Conservation (phyloP, 331 rosid genomes). For the Spiraea crenata region DNA sequence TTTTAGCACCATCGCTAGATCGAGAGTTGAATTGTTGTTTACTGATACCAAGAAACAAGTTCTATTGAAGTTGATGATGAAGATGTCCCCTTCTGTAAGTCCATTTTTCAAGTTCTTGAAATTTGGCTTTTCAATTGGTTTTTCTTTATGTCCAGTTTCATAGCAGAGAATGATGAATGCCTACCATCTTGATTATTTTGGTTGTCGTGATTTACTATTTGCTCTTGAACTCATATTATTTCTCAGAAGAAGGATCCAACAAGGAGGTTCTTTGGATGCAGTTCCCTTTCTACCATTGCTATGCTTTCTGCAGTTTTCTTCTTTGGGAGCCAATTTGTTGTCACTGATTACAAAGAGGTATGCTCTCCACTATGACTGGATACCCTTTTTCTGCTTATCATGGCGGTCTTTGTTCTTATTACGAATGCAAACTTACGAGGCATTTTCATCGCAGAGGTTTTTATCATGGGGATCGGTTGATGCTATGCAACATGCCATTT, state of each 20-base stretch:
- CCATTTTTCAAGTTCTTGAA: background rate
- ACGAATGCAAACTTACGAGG: too few species aligned
- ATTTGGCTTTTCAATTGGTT: conserved; percentile 1
- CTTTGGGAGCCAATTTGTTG: conserved; percentile 24
- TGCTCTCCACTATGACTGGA: background rate
- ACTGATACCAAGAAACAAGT: background rate
- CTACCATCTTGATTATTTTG: background rate
- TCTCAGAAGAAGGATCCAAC: conserved; percentile 12
- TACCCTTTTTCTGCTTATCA: background rate
- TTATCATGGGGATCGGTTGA: conserved; percentile 18
- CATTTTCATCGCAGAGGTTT: conserved; percentile 18
- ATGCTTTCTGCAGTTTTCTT: conserved; percentile 31
- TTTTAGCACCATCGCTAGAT: background rate
- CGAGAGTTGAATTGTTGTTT: background rate
- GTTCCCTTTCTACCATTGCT: conserved; percentile 15
- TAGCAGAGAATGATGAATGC: background rate
- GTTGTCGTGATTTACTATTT: background rate
- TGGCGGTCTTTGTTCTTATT: too few species aligned
- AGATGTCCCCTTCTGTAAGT: conserved; percentile 8
- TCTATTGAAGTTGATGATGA: background rate
- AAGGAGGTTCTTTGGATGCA: conserved; percentile 14
- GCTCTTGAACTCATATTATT: conserved; percentile 8
- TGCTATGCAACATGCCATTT: conserved; percentile 19
- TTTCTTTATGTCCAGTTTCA: background rate
- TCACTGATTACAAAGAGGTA: conserved; percentile 36